Percentiles rank a stretch among this genome's conserved stretches.
Conservation (phyloP, 495 filamentous ascomycete genomes). For the Achaetomiella virescens region DNA sequence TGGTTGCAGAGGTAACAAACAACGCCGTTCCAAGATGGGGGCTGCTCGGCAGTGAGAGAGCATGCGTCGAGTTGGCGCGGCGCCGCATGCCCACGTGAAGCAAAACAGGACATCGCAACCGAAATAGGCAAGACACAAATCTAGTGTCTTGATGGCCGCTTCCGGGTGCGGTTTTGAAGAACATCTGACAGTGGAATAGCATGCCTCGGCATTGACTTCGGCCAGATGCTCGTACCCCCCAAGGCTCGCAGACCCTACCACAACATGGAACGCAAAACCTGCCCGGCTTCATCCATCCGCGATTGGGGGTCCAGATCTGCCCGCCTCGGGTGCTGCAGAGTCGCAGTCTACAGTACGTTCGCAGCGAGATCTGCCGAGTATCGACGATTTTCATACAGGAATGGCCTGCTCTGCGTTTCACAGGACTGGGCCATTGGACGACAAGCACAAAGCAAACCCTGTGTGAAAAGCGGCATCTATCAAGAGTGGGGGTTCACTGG, state of each 20-base stretch:
- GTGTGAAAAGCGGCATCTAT: not conserved
- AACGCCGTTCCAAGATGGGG: not conserved
- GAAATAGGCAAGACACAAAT: too few relatives aligned
- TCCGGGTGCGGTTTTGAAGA: not conserved
- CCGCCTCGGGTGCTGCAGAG: not conserved
- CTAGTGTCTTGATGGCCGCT: too few relatives aligned
- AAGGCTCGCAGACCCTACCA: not conserved
- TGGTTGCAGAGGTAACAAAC: not conserved
- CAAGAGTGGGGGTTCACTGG: constrained; percentile 2
- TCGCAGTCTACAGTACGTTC: not conserved
- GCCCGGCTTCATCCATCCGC: not conserved
- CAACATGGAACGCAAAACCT: not conserved
- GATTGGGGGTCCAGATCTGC: not conserved
- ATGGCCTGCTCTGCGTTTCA: constrained; percentile 3
- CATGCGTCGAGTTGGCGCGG: not conserved
- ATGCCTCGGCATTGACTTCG: not conserved
- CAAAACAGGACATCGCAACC: not conserved
- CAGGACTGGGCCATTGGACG: not conserved
- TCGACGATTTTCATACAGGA: not conserved
- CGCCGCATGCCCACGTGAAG: not conserved
- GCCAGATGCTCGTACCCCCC: too few relatives aligned
- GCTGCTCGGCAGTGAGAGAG: not conserved
- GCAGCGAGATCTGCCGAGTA: not conserved
- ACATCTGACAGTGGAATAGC: not conserved
- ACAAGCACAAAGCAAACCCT: not conserved